These are phyloP conservation scores for Euphorbia pulcherrima DNA, from an alignment of 345 rosid genomes.

Conservation along the genomic window DNA sequence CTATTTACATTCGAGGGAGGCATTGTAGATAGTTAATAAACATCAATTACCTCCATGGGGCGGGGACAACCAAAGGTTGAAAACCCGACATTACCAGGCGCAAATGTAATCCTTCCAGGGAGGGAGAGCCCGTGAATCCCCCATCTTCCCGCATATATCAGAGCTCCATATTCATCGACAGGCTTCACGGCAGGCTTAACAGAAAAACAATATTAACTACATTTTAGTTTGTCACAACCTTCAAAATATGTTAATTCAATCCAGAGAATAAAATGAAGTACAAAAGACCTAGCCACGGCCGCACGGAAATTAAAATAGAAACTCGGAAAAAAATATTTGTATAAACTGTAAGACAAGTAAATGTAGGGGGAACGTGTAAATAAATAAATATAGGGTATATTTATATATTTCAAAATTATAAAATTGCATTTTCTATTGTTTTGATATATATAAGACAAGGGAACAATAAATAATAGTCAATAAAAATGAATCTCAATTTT, in stretches of 20 bases:
- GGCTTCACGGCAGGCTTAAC: slow-evolving; percentile 61
- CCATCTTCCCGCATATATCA: slow-evolving; percentile 93
- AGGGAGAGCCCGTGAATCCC: slow-evolving; percentile 77
- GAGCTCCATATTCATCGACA: slow-evolving; percentile 79
- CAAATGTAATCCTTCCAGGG: slow-evolving; percentile 93
- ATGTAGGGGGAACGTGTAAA: too few relatives aligned
- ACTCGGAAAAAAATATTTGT: too few relatives aligned
- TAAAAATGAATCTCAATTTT: too few relatives aligned
- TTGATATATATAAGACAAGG: too few relatives aligned
- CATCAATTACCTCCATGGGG: slow-evolving; percentile 64
- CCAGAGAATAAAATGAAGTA: neutral
- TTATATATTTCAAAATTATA: too few relatives aligned
- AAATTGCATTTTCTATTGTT: too few relatives aligned
- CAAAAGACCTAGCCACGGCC: too few relatives aligned
- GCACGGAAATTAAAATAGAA: too few relatives aligned
- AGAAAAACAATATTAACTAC: slow-evolving; percentile 15
- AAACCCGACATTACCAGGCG: slow-evolving; percentile 91
- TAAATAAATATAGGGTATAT: too few relatives aligned
- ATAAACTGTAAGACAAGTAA: too few relatives aligned
- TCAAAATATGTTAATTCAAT: neutral
- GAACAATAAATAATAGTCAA: too few relatives aligned
- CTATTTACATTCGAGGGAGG: neutral
- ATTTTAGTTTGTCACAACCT: neutral
- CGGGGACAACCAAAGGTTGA: slow-evolving; percentile 91
- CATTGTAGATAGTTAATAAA: neutral